Conservation (phyloP, 1,284 basidiomycete species). For the Sparassis latifolia region DNA sequence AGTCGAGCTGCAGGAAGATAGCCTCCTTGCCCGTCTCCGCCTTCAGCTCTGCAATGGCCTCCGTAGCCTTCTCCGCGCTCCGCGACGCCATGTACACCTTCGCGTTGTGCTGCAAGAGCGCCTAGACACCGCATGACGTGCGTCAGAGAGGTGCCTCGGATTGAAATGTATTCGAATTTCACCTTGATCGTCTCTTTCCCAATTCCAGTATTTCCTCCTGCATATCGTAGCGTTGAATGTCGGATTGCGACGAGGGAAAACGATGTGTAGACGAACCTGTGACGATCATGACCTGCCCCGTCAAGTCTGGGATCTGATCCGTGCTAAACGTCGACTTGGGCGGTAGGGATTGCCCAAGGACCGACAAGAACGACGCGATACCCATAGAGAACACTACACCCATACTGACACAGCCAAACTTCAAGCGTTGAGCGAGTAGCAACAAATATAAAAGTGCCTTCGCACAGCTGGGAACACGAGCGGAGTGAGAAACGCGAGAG, state of each 20-base stretch:
- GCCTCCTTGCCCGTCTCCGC: slow-evolving; percentile 30
- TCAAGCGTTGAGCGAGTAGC: too few species aligned
- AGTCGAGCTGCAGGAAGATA: slow-evolving; percentile 42
- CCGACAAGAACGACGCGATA: neutral
- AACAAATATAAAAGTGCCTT: too few species aligned
- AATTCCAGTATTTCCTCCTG: slow-evolving; percentile 15
- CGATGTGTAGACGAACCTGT: slow-evolving; percentile 23
- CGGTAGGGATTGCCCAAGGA: slow-evolving; percentile 19
- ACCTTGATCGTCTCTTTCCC: slow-evolving; percentile 19
- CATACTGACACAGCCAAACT: neutral
- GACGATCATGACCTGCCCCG: slow-evolving; percentile 36
- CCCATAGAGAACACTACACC: neutral
- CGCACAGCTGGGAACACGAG: too few species aligned
- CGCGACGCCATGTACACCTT: slow-evolving; percentile 51
- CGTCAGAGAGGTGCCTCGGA: neutral
- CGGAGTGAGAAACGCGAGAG: too few species aligned
- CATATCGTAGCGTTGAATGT: neutral
- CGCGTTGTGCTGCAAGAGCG: slow-evolving; percentile 38
- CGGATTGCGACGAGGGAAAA: too few species aligned
- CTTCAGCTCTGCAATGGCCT: slow-evolving; percentile 37
- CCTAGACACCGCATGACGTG: slow-evolving; percentile 11
- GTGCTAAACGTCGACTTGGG: slow-evolving; percentile 36
- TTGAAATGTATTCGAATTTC: neutral
- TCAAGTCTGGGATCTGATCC: slow-evolving; percentile 45
- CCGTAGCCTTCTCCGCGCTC: slow-evolving; percentile 30